These are phyloP conservation scores for Syncephalastrum monosporum DNA, from an alignment of 371 early-diverging fungal species.

Conservation along the genomic window DNA sequence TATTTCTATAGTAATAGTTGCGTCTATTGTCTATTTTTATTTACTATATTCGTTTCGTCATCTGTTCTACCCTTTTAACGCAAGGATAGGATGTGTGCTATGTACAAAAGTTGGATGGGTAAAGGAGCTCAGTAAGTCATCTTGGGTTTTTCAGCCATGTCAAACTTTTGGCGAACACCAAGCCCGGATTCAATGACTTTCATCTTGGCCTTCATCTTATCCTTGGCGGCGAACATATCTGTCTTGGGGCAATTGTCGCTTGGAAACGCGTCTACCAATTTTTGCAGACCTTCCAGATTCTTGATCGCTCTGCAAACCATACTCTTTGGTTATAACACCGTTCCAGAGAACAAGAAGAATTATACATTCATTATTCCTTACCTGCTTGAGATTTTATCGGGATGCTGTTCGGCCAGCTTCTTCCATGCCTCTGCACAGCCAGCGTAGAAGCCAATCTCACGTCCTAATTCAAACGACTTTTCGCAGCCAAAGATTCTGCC, in stretches of 20 bases:
- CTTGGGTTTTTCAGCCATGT: constrained; percentile 22
- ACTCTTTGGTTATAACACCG: background rate
- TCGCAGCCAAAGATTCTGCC: constrained; percentile 75
- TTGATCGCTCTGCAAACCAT: constrained; percentile 32
- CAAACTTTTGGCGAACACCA: constrained; percentile 47
- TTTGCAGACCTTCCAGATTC: constrained; percentile 49
- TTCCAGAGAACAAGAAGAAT: background rate
- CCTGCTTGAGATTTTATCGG: constrained; percentile 46
- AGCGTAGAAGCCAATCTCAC: constrained; percentile 72
- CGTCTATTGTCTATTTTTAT: no score
- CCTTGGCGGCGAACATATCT: constrained; percentile 54
- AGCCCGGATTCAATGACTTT: constrained; percentile 56
- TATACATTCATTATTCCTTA: constrained; percentile 15
- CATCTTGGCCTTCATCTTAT: constrained; percentile 63
- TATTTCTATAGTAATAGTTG: no score
- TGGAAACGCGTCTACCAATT: constrained; percentile 54
- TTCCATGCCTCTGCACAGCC: constrained; percentile 72
- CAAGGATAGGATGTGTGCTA: background rate
- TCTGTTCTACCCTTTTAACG: background rate
- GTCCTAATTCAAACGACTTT: constrained; percentile 68
- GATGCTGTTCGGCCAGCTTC: constrained; percentile 28
- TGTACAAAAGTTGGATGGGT: background rate
- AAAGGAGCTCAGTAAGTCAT: constrained; percentile 31
- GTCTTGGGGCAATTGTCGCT: constrained; percentile 54
- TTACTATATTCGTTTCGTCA: background rate